Conservation (phyloP, 2,329 filamentous ascomycete genomes). For the Calonectria naviculata region DNA sequence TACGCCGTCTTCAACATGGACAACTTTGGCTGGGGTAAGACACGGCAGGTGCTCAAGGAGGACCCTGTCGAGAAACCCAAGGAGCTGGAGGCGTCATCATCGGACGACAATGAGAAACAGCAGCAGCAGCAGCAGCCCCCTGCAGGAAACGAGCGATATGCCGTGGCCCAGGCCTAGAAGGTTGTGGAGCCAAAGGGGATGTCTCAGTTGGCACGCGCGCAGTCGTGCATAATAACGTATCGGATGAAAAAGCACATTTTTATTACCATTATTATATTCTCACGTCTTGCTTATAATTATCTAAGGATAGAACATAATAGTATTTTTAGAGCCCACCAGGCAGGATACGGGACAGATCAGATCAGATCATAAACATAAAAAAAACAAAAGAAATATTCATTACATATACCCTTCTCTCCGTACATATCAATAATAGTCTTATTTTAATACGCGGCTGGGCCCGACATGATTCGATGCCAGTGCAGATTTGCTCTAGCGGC, state of each 20-base stretch:
- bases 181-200: neutral
- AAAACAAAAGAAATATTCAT: neutral
- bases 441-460: neutral
- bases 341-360: too few species aligned
- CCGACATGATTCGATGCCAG: neutral
- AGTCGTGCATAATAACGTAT: too few species aligned
- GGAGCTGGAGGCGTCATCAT: constrained; percentile 10
- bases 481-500: neutral
- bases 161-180: neutral
- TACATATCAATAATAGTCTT: neutral
- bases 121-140: neutral
- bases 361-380: neutral
- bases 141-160: neutral
- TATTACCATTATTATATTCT: neutral
- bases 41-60: constrained; percentile 31
- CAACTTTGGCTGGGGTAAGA: constrained; percentile 43
- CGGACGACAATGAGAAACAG: neutral
- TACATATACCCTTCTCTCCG: neutral
- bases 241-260: neutral
- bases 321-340: neutral
- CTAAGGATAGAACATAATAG: neutral
- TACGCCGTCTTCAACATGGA: constrained; percentile 42
- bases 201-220: neutral
- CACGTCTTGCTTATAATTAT: neutral
- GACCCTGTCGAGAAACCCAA: constrained; percentile 3